phyloP scores from a whole-genome alignment of 192 early-diverging fungal species.

The Backusella sp. region DNA sequence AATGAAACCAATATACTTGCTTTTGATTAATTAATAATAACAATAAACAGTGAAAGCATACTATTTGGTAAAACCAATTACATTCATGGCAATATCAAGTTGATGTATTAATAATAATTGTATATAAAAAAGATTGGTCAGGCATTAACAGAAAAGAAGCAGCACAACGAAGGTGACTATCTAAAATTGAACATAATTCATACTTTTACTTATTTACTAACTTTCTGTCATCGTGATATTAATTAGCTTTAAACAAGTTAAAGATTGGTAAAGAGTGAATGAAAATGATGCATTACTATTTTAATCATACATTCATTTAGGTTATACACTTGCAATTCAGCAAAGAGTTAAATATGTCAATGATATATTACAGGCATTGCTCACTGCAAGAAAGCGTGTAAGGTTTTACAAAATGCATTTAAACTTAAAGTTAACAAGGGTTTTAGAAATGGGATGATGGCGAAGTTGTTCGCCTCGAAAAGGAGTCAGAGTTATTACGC shows the following conservation, averaged over 20 bases:
- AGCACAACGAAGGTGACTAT: conserved; percentile 27
- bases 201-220: neutral
- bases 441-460: conserved; percentile 62
- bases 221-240: neutral
- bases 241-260: conserved; percentile 37
- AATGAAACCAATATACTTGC: neutral
- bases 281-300: too few relatives aligned
- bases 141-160: conserved; percentile 32
- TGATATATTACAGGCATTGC: conserved; percentile 60
- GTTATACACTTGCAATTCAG: conserved; percentile 60
- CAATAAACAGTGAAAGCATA: conserved; percentile 60
- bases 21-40: neutral
- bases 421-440: neutral
- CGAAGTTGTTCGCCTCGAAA: conserved; percentile 52
- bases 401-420: neutral
- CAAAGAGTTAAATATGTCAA: conserved; percentile 57
- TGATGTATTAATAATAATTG: neutral
- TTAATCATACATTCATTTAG: conserved; percentile 28
- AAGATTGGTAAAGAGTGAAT: conserved; percentile 36
- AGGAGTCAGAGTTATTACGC: conserved; percentile 56
- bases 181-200: neutral
- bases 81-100: neutral
- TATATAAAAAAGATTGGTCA: conserved; percentile 24
- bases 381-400: conserved; percentile 59
- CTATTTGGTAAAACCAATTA: conserved; percentile 51